These are phyloP conservation scores for Solanum acaule DNA, from an alignment of 257 asterid genomes.

Conservation along the genomic window DNA sequence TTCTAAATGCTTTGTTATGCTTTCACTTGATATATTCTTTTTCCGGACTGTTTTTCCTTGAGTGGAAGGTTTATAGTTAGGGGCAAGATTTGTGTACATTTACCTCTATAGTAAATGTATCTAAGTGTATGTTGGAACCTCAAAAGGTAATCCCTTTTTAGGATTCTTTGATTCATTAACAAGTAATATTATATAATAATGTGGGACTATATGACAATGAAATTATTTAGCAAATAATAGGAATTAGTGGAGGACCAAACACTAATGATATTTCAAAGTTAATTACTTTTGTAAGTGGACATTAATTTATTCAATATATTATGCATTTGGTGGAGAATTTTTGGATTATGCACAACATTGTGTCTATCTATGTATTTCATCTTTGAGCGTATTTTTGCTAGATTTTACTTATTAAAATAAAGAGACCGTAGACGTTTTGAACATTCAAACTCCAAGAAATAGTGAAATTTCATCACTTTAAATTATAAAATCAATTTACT, in stretches of 20 bases:
- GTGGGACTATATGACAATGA: neutral
- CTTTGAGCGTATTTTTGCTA: neutral
- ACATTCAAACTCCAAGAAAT: neutral
- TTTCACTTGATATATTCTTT: neutral
- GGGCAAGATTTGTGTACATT: neutral
- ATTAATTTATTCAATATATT: neutral
- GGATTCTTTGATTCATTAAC: neutral
- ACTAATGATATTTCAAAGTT: neutral
- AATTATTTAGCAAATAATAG: neutral
- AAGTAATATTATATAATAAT: neutral
- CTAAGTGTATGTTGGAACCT: neutral
- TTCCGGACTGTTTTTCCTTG: neutral
- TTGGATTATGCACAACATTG: neutral
- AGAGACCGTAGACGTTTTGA: neutral
- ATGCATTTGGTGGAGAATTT: neutral
- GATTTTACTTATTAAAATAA: neutral
- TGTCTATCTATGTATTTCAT: neutral
- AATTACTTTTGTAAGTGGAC: neutral
- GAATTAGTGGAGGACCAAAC: neutral
- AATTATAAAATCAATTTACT: too few species aligned
- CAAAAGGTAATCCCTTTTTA: neutral
- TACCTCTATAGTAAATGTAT: neutral
- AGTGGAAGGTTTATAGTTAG: neutral
- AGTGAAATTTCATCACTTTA: too few species aligned
- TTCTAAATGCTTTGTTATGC: neutral